Base-by-base conservation (phyloP, 129 eudicot genomes). In the Rutidosis leptorrhynchoides region DNA sequence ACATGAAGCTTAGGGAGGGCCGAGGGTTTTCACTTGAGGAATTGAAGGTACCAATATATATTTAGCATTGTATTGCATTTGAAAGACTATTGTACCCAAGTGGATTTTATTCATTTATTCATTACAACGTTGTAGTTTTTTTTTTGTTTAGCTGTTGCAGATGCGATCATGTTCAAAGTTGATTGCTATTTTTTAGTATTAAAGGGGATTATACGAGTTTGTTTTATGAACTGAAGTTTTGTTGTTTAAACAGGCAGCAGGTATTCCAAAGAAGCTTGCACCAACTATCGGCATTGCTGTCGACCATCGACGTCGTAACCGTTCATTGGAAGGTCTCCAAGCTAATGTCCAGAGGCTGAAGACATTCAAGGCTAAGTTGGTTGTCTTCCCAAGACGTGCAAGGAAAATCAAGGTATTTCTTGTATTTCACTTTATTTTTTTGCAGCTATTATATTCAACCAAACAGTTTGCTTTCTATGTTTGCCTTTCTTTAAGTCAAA, bases 1-100 rank as follows among this genome's bases (percentile, higher is more conserved):
- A 89, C 81, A 89, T 85, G 96, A 89, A 89, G 67, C 77, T 85
- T 22, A 81, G 94, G 56, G 96, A 85, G 79, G 94, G 94, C 4
- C 76, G 81, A 20, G 96, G 96, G 16, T 89, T 89, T 61, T 84
- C 96, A 27, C 86, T 84, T 33, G 96, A 84, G 70, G 96, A 88
- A 68, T 83, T 88, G 40, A 78, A 80, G 87, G 96, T 88, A 25
- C 27, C 9, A 10, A 2, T 52, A 28, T 0, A 57, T 2, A 11
- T 2, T 32, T 12, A 32, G 3, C 8, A 25, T 32, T 4, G 14
- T 61, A 55, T 54, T 24, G 42, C 42, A 0, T 12, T 12, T 40
- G 46, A 40, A 40, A 12, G 0, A 40, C 4, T 40, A 2, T 11
- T 2, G 46, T 40, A 40, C 12, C 16, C 46, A 40, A 40, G 16